Evolutionary conservation across 2,329 filamentous ascomycete genomes (phyloP).

Genomic region (Ophiostoma sp.): DNA sequence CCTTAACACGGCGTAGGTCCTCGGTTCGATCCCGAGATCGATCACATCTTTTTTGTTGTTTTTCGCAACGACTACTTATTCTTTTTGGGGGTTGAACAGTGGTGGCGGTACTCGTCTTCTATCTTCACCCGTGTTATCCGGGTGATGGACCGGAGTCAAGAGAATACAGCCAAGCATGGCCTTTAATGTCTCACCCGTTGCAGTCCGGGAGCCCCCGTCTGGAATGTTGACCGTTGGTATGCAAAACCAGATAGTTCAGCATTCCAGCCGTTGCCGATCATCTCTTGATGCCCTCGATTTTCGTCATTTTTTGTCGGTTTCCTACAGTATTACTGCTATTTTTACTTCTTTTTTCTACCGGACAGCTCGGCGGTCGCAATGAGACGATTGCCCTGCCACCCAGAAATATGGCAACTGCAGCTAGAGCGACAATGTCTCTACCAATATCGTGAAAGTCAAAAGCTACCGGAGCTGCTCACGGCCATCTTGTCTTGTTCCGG

Average conservation of each 20-base stretch:
- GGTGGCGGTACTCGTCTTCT: not conserved
- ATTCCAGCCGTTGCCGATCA: not conserved
- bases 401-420: slow-evolving; percentile 4
- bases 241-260: not conserved
- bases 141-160: not conserved
- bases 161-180: not conserved
- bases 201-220: not conserved
- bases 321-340: not conserved
- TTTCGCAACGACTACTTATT: not conserved
- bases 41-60: not conserved
- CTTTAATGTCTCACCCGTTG: not conserved
- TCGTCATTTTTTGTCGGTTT: not conserved
- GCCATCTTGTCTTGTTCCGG: slow-evolving; percentile 15
- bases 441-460: not conserved
- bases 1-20: not conserved
- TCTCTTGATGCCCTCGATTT: not conserved
- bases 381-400: slow-evolving; percentile 26
- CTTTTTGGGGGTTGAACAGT: not conserved
- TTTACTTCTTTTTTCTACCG: not conserved
- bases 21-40: not conserved
- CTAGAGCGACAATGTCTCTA: not conserved
- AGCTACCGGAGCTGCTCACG: not conserved
- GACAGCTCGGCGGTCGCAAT: not conserved
- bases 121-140: not conserved
- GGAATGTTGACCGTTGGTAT: not conserved